Conservation (phyloP, 495 filamentous ascomycete genomes). For the Bryoglossum gracile region DNA sequence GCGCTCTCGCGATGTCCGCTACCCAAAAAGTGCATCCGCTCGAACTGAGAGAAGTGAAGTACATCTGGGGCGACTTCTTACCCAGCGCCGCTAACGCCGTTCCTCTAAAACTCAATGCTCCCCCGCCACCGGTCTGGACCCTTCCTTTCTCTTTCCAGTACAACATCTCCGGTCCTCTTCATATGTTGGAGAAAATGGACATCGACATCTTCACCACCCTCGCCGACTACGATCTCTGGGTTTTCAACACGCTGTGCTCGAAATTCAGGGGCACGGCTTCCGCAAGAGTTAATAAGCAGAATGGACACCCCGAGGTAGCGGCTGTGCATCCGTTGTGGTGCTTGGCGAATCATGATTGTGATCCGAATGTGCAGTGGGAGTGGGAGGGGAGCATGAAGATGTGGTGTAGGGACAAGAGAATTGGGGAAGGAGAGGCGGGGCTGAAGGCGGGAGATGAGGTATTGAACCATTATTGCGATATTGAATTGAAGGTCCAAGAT, state of each 20-base stretch:
- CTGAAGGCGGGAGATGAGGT: slow-evolving; percentile 77
- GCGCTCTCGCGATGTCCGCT: slow-evolving; percentile 76
- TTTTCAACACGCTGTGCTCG: slow-evolving; percentile 83
- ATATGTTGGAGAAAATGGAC: slow-evolving; percentile 86
- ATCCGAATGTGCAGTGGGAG: slow-evolving; percentile 91
- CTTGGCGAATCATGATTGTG: slow-evolving; percentile 84
- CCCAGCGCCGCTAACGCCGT: slow-evolving; percentile 41
- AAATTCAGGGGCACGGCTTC: slow-evolving; percentile 93
- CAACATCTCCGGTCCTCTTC: slow-evolving; percentile 74
- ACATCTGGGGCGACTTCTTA: slow-evolving; percentile 85
- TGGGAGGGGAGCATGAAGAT: slow-evolving; percentile 84
- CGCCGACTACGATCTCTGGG: slow-evolving; percentile 72
- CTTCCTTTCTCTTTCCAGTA: slow-evolving; percentile 86
- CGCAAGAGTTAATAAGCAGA: slow-evolving; percentile 59
- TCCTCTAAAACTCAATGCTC: slow-evolving; percentile 39
- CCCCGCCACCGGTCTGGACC: slow-evolving; percentile 51
- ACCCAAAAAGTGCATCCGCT: slow-evolving; percentile 80
- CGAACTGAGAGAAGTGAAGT: slow-evolving; percentile 76
- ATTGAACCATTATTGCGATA: slow-evolving; percentile 90
- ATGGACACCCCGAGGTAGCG: slow-evolving; percentile 70
- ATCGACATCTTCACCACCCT: slow-evolving; percentile 70
- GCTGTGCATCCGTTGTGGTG: slow-evolving; percentile 54
- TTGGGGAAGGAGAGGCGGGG: slow-evolving; percentile 36
- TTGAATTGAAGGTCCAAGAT: slow-evolving; percentile 65
- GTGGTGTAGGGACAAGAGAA: slow-evolving; percentile 36